Conservation (phyloP, 805 yeast genomes). For the Spathaspora girioi region DNA sequence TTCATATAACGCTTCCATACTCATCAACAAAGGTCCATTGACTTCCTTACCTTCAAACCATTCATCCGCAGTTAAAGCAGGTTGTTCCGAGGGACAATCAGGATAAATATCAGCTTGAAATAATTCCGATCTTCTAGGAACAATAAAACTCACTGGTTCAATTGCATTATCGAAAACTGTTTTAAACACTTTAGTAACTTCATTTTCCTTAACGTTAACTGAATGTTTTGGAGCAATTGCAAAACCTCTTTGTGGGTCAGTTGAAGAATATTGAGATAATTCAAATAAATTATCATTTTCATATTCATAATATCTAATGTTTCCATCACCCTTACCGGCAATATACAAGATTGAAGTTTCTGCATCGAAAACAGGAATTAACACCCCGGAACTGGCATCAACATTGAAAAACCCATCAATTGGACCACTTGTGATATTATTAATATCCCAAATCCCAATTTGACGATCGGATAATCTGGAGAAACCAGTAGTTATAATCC, state of each 20-base stretch:
- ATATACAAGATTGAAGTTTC: slow-evolving; percentile 75
- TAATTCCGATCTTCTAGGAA: slow-evolving; percentile 90
- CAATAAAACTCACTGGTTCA: slow-evolving; percentile 90
- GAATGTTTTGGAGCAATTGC: slow-evolving; percentile 83
- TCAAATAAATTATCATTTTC: slow-evolving; percentile 79
- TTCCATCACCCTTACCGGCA: slow-evolving; percentile 98
- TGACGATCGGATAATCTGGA: slow-evolving; percentile 92
- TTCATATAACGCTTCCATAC: slow-evolving; percentile 76
- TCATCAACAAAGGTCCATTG: slow-evolving; percentile 77
- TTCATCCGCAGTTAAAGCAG: slow-evolving; percentile 77
- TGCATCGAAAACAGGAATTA: slow-evolving; percentile 88
- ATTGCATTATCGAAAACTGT: slow-evolving; percentile 79
- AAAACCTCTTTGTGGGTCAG: slow-evolving; percentile 94
- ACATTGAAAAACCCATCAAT: slow-evolving; percentile 83
- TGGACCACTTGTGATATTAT: slow-evolving; percentile 72
- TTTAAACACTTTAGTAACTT: slow-evolving; percentile 77
- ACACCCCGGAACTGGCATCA: slow-evolving; percentile 89
- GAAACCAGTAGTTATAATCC: slow-evolving; percentile 92
- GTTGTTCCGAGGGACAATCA: slow-evolving; percentile 75
- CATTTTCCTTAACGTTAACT: slow-evolving; percentile 79
- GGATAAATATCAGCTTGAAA: slow-evolving; percentile 94
- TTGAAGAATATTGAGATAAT: slow-evolving; percentile 84
- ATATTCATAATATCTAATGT: slow-evolving; percentile 89
- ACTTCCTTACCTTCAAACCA: slow-evolving; percentile 76
- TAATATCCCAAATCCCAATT: slow-evolving; percentile 88